These are phyloP conservation scores for Micractinium conductrix DNA, from an alignment of 139 green algal species.

Conservation along the genomic window DNA sequence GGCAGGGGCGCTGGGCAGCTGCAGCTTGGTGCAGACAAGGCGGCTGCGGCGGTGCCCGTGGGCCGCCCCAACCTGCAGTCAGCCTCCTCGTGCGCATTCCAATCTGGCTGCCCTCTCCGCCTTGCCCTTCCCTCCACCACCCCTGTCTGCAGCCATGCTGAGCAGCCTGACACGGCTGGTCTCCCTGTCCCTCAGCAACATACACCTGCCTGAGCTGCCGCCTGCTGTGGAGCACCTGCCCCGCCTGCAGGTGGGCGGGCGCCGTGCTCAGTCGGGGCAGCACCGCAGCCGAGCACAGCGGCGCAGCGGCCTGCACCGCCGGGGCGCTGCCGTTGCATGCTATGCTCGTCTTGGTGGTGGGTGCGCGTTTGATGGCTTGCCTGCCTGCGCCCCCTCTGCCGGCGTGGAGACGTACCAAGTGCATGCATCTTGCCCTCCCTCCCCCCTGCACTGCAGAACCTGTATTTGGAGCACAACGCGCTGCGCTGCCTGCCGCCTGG, in stretches of 20 bases:
- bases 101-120: no score
- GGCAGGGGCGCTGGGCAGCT: no score
- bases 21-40: no score
- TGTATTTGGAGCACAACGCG: conserved; percentile 37
- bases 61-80: no score
- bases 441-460: neutral
- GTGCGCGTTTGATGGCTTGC: no score
- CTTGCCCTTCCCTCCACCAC: neutral
- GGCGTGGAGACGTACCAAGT: no score
- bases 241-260: neutral
- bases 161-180: neutral
- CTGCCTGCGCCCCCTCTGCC: no score
- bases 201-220: neutral
- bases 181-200: conserved; percentile 16
- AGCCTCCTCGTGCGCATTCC: no score
- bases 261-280: no score
- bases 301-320: neutral
- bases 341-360: no score
- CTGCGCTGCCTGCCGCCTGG: conserved; percentile 14
- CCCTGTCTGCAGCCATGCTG: neutral
- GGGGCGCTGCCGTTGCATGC: neutral
- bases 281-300: no score
- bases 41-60: no score
- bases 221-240: neutral
- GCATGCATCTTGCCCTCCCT: neutral